Evolutionary conservation across 139 green algal genomes (phyloP).

Genomic region (Chlamydomonas incerta): DNA sequence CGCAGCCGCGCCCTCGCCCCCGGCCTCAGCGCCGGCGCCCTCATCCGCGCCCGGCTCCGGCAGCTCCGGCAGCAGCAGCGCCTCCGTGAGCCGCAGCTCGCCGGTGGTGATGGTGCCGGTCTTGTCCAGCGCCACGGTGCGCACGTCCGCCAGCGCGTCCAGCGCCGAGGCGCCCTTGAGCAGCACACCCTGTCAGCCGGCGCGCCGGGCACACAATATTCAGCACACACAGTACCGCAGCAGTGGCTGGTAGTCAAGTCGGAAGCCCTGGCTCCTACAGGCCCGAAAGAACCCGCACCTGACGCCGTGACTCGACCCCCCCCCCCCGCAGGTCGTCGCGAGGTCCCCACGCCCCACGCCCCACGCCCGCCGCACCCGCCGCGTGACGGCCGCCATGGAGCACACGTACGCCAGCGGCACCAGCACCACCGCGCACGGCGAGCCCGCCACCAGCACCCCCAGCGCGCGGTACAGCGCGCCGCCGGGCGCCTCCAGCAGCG

Average conservation of each 20-base stretch:
- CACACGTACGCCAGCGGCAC: conserved; percentile 91
- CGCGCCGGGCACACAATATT: no score
- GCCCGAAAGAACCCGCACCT: no score
- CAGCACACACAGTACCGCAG: no score
- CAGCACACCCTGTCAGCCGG: conserved; percentile 71
- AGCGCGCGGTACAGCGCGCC: conserved; percentile 86
- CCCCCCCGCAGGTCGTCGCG: no score
- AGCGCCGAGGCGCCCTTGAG: conserved; percentile 81
- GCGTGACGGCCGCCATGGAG: conserved; percentile 81
- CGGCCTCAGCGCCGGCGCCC: no score
- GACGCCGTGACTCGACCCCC: no score
- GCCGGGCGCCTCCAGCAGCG: conserved; percentile 65
- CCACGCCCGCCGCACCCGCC: conserved; percentile 17
- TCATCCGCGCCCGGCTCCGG: no score
- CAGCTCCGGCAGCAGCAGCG: conserved; percentile 17
- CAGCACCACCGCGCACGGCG: conserved; percentile 89
- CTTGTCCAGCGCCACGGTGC: conserved; percentile 88
- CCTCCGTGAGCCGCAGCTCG: conserved; percentile 62
- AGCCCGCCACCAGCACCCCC: conserved; percentile 85
- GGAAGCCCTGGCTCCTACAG: no score
- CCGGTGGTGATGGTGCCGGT: conserved; percentile 91
- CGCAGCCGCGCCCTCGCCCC: no score
- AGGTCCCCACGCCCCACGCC: no score
- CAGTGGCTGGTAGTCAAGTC: no score
- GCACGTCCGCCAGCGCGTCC: conserved; percentile 74